phyloP scores from a whole-genome alignment of 306 rosid genomes.

The Prunus campanulata region DNA sequence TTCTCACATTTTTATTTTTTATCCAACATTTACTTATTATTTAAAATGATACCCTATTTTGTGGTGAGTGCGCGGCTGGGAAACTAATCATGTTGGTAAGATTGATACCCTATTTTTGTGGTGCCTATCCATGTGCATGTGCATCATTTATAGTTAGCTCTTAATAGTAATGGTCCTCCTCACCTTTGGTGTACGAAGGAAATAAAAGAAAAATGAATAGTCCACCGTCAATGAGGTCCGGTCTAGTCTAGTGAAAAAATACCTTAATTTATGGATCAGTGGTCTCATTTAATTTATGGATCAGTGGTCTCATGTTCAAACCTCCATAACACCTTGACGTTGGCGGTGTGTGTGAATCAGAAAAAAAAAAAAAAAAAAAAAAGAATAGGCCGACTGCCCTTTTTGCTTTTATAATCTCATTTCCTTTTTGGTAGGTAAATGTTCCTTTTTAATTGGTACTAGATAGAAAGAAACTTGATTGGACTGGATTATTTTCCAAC shows the following conservation, averaged over 20 bases:
- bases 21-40: too few relatives aligned
- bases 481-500: background rate
- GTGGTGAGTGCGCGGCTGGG: background rate
- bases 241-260: too few relatives aligned
- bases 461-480: background rate
- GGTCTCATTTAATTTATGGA: too few relatives aligned
- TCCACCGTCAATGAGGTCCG: too few relatives aligned
- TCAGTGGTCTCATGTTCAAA: accelerated
- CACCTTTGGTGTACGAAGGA: background rate
- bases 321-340: too few relatives aligned
- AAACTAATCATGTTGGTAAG: background rate
- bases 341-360: too few relatives aligned
- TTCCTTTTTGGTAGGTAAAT: background rate
- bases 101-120: background rate
- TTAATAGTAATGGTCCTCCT: constrained; percentile 17
- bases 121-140: constrained; percentile 28
- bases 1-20: background rate
- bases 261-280: too few relatives aligned
- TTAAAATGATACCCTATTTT: too few relatives aligned
- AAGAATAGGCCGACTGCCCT: background rate
- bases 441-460: background rate
- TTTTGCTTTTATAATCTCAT: background rate
- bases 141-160: constrained; percentile 18
- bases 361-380: background rate
- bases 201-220: background rate